These are phyloP conservation scores for Cystobasidium onofrii DNA, from an alignment of 768 basidiomycete species.

Conservation along the genomic window DNA sequence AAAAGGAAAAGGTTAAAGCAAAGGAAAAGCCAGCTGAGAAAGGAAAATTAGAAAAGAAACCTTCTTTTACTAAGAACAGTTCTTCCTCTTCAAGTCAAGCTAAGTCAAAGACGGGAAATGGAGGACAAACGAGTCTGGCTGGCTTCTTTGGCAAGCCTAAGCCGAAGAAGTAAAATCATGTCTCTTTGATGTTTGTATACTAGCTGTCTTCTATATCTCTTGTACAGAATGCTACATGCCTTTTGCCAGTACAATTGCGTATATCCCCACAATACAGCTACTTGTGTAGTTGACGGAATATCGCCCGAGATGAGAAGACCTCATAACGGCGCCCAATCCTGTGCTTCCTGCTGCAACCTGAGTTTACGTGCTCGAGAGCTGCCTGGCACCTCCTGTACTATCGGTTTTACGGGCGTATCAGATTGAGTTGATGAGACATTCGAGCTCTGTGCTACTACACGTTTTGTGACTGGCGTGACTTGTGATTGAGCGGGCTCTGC, in stretches of 20 bases:
- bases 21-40: constrained; percentile 8
- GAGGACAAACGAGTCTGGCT: constrained; percentile 16
- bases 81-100: not conserved
- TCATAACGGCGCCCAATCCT: constrained; percentile 12
- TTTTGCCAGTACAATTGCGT: no score
- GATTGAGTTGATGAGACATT: no score
- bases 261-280: no score
- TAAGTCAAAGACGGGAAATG: not conserved
- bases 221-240: not conserved
- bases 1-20: not conserved
- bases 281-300: no score
- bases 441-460: no score
- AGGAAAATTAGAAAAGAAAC: constrained; percentile 10
- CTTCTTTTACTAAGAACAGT: not conserved
- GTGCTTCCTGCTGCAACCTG: not conserved
- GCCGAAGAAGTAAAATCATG: constrained; percentile 16
- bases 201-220: not conserved
- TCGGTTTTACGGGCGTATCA: not conserved
- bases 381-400: not conserved
- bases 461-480: no score
- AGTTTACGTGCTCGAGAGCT: not conserved
- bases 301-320: no score
- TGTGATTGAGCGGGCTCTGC: no score
- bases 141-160: constrained; percentile 30
- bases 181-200: not conserved